Evolutionary conservation across 225 moss, liverwort and hornwort species (phyloP), one percentile per base, ranked within the genome.

Genomic region (Polytrichum formosum): DNA sequence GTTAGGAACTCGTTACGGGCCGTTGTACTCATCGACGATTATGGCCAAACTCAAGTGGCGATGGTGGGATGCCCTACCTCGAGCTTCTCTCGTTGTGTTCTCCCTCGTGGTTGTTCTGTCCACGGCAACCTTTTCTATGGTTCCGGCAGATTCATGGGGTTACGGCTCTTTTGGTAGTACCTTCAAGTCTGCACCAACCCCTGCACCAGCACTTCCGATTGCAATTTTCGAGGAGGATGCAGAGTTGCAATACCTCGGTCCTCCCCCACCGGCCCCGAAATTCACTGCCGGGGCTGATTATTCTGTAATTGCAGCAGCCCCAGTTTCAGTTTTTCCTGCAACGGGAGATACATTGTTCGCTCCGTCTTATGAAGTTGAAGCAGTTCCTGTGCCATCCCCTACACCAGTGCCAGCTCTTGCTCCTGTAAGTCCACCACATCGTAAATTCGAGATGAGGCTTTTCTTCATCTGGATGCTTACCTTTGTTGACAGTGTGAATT

Each of bases 21-120:
- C 16, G 46, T 13, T 46, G 13, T 16, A 13, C 46, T 46, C 46
- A 58, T 58, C 58, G 23, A 20, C 58, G 55, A 55, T 72, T 27
- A 85, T 85, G 85, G 74, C 65, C 22, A 82, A 70, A 26, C 66
- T 63, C 31, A 81, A 66, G 66, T 87, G 83, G 78, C 68, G 86
- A 22, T 29, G 76, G 61, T 18, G 67, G 6, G 72, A 82, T 6
- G 72, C 74, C 65, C 53, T 80, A 37, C 68, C 66, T 69, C 72
- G 64, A n/a, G 72, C 60, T 55, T 66, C 72, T 35, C 28, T 78
- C 66, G 37, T 72, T 18, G 4, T 81, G 5, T 37, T 87, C 6
- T 66, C 10, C 76, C 64, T 87, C 31, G 76, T 78, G 28, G 55
- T 87, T 19, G 9, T 78, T 19, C 55, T 83, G 19, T 74, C 82